phyloP scores from a whole-genome alignment of 306 rosid genomes.

The Cicer pinnatifidum region DNA sequence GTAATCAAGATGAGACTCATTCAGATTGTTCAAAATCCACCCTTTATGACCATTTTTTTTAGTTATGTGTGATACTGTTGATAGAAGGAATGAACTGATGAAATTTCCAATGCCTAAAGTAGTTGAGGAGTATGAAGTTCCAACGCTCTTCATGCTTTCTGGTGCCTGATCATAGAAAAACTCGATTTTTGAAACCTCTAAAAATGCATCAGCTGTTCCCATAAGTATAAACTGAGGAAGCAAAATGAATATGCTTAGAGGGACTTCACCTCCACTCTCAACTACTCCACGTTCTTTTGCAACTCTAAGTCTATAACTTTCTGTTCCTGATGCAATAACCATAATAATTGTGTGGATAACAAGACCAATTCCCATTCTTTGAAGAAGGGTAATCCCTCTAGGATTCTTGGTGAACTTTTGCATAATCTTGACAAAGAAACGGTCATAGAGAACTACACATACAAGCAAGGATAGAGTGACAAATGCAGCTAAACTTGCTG shows the following conservation, averaged over 20 bases:
- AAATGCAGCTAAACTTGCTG: conserved; percentile 69
- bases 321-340: conserved; percentile 63
- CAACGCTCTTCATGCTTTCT: conserved; percentile 81
- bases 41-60: conserved; percentile 53
- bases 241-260: conserved; percentile 72
- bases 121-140: conserved; percentile 72
- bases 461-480: conserved; percentile 76
- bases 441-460: conserved; percentile 68
- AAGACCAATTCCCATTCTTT: conserved; percentile 76
- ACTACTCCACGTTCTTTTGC: conserved; percentile 49
- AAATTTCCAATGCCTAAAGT: conserved; percentile 75
- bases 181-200: conserved; percentile 82
- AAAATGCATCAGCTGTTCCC: conserved; percentile 76
- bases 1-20: conserved; percentile 72
- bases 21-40: conserved; percentile 78
- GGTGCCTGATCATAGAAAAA: conserved; percentile 91
- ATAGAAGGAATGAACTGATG: conserved; percentile 65
- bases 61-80: conserved; percentile 60
- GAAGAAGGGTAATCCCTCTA: conserved; percentile 78
- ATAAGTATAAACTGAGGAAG: conserved; percentile 75
- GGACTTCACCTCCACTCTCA: conserved; percentile 52
- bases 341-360: conserved; percentile 58
- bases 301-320: conserved; percentile 58
- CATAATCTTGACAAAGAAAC: conserved; percentile 57
- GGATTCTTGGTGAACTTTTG: conserved; percentile 66